Conservation (phyloP, 495 filamentous ascomycete species). For the Daldinia loculata region DNA sequence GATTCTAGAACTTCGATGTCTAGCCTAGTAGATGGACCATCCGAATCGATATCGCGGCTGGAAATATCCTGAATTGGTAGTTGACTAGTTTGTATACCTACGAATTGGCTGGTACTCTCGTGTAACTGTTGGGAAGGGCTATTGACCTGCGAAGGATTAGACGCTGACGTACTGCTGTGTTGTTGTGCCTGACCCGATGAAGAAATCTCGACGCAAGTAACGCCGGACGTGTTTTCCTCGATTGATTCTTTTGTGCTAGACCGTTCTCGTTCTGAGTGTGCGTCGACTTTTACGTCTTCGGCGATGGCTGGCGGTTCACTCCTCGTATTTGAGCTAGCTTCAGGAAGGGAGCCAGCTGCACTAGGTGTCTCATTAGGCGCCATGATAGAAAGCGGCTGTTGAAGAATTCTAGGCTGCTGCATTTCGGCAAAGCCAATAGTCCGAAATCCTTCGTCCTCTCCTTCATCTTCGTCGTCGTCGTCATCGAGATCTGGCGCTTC, state of each 20-base stretch:
- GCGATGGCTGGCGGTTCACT: neutral
- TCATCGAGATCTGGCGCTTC: slow-evolving; percentile 52
- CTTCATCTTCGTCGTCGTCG: slow-evolving; percentile 49
- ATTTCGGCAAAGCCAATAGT: slow-evolving; percentile 51
- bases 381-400: slow-evolving; percentile 32
- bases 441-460: slow-evolving; percentile 50
- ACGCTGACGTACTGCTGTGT: slow-evolving; percentile 17
- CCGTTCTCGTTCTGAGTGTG: neutral
- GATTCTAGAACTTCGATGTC: slow-evolving; percentile 16
- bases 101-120: slow-evolving; percentile 38
- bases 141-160: slow-evolving; percentile 36
- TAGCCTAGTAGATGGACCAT: slow-evolving; percentile 4
- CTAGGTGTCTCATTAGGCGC: slow-evolving; percentile 14
- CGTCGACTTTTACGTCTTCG: slow-evolving; percentile 6
- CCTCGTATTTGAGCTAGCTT: neutral
- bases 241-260: neutral
- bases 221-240: neutral
- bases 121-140: slow-evolving; percentile 46
- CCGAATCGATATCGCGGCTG: neutral
- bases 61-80: slow-evolving; percentile 7
- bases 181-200: slow-evolving; percentile 27
- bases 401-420: slow-evolving; percentile 56
- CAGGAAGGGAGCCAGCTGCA: neutral
- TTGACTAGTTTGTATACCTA: slow-evolving; percentile 5
- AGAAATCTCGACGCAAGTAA: slow-evolving; percentile 11